A percentile compares a stretch with the other conserved stretches of the same genome.
These are phyloP conservation scores for Poterioochromonas sp. DNA, from an alignment of 352 stramenopile species.

Conservation along the genomic window DNA sequence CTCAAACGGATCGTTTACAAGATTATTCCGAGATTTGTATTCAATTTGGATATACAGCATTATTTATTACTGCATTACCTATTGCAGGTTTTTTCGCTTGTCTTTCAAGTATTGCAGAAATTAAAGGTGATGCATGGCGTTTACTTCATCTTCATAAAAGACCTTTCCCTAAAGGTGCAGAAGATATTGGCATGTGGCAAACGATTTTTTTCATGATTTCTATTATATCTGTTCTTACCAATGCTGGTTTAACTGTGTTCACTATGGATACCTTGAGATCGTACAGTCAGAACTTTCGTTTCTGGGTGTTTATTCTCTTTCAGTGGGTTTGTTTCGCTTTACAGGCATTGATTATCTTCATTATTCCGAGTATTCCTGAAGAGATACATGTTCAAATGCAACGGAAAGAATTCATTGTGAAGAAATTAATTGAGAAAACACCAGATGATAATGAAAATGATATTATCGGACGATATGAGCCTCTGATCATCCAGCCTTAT, in stretches of 20 bases:
- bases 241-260: conserved; percentile 17
- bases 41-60: conserved; percentile 16
- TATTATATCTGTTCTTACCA: neutral
- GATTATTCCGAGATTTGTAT: conserved; percentile 23
- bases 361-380: conserved; percentile 59
- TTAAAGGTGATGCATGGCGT: conserved; percentile 72
- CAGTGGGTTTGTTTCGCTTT: conserved; percentile 25
- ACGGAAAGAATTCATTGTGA: conserved; percentile 8
- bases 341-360: neutral
- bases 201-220: conserved; percentile 11
- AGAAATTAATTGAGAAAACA: neutral
- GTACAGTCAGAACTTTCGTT: neutral
- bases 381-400: conserved; percentile 59
- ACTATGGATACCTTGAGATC: neutral
- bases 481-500: no score
- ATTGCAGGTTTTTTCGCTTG: conserved; percentile 56
- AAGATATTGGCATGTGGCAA: conserved; percentile 73
- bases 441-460: neutral
- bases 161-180: conserved; percentile 58
- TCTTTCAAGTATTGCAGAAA: conserved; percentile 77
- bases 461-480: no score
- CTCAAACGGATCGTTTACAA: neutral
- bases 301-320: conserved; percentile 23
- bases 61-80: conserved; percentile 21
- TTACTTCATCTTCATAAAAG: conserved; percentile 47